Conservation (phyloP, 805 yeast genomes). For the Clavispora vitiphila region DNA sequence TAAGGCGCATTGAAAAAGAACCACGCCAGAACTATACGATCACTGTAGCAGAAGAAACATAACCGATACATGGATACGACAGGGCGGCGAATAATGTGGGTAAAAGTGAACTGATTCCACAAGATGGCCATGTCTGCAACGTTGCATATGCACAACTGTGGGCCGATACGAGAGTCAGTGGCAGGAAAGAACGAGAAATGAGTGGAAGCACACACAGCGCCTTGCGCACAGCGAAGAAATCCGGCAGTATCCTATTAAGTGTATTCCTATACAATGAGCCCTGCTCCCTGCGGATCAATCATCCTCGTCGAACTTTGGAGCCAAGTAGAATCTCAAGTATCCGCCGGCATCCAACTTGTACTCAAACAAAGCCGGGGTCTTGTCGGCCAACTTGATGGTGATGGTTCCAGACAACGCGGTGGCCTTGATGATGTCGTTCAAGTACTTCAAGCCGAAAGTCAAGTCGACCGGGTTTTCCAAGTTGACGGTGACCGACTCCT, state of each 20-base stretch:
- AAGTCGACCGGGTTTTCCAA: conserved; percentile 83
- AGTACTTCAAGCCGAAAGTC: conserved; percentile 87
- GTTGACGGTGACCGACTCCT: conserved; percentile 67
- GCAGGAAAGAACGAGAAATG: too few species aligned
- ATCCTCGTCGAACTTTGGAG: conserved; percentile 96
- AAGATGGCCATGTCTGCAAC: too few species aligned
- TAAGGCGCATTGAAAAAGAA: too few species aligned
- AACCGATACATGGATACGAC: too few species aligned
- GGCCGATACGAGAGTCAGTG: too few species aligned
- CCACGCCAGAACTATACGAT: too few species aligned
- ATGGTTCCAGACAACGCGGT: conserved; percentile 71
- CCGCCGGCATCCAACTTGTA: conserved; percentile 83
- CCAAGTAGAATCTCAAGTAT: conserved; percentile 89
- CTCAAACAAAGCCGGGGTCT: conserved; percentile 91
- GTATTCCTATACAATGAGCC: conserved; percentile 1
- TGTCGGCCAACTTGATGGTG: conserved; percentile 81
- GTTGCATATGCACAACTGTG: too few species aligned
- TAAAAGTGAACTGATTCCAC: too few species aligned
- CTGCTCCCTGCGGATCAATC: conserved; percentile 33
- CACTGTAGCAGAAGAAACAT: too few species aligned
- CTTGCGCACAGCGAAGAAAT: too few species aligned
- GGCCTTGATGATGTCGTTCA: conserved; percentile 89
- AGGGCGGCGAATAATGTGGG: too few species aligned
- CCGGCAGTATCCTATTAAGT: not conserved
- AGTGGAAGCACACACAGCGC: too few species aligned